Base-by-base conservation (phyloP, 1,284 basidiomycete species). In the Grifola frondosa region DNA sequence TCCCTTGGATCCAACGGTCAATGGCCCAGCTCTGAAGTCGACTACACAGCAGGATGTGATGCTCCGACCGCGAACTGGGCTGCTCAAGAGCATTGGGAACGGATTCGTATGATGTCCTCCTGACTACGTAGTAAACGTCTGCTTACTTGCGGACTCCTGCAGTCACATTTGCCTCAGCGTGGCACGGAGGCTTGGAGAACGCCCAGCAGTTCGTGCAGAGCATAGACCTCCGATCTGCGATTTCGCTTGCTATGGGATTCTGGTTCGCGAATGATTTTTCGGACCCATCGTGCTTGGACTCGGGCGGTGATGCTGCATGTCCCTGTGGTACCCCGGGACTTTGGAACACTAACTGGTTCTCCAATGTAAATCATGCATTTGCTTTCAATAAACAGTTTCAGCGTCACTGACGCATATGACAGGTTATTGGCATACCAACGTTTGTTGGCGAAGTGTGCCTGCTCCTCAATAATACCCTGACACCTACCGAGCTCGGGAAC, bases 261-360 rank as follows among this genome's bases (percentile, higher is more conserved):
- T 87, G 83, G 82, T 84, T 84, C 50, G 53, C 54, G 4, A 76
- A 75, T 40, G 82, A 85, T 58, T 82, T 78, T 53, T 71, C 71
- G 5, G 66, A 68, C 30, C 54, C 64, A 3, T 70, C 66, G 12
- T 86, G 83, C 58, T 58, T 84, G 21, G 75, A 77, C 46, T 60
- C 60, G 3, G 81, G 81, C 1, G 80, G 80, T 3, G 66, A 63
- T 2, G 47, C 55, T 10, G 52, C 62, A 9, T 84, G 81, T 49
- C 76, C 80, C 3, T 83, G 80, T 49, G 68, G 66, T 4, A 78
- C 80, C 7, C 71, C 76, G 1, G 81, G 80, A 49, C 46, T 73
- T 8, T 81, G 78, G 81, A 84, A 85, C 53, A 75, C 73, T 42
- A 87, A 88, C 56, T 88, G 84, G 84, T 83, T 75, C 57, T 75